Evolutionary conservation across 1,284 basidiomycete genomes (phyloP), one percentile per base, ranked within the genome.

Genomic region (Ceratorhiza oryzae-sativae): DNA sequence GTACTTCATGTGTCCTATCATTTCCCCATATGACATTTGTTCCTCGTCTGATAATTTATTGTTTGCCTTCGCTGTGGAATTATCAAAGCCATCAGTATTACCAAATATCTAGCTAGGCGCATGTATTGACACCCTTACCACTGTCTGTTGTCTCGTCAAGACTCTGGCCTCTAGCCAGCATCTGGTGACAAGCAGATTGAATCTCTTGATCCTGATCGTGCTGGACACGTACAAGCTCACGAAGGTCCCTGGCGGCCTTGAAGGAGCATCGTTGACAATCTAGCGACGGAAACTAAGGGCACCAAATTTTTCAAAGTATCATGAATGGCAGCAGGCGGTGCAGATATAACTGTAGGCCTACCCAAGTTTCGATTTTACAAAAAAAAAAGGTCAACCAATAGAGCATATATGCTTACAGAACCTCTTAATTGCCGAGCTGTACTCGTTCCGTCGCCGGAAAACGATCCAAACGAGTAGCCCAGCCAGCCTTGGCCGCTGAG

Each of bases 401-500:
- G 5, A n/a, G n/a, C n/a, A n/a, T 25, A 53, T 53, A 30, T 6
- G 23, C 8, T 18, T 27, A 15, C 25, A 32, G 27, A 53, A 32
- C 25, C 27, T 15, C 18, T 53, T 53, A 18, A 53, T 53, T 6
- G 51, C 20, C 3, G 20, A 15, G 25, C 51, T 53, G 30, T 53
- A 53, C 12, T 53, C 51, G 51, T 53, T 18, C 30, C 51, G 51
- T 4, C 51, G 51, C 51, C 51, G 18, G 51, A 10, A 32, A 53
- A 53, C 8, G 51, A 53, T 3, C 27, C 51, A 30, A 53, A 53
- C 27, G 51, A 53, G 51, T 53, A 53, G 4, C 51, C 51, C 48
- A 36, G 15, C 51, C 62, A 46, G 1, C 48, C 62, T 41, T 67
- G 62, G 8, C 62, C 62, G 18, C 51, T 67, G 12, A 67, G 42